Conservation (phyloP, 345 rosid species). For the Populus deltoides region DNA sequence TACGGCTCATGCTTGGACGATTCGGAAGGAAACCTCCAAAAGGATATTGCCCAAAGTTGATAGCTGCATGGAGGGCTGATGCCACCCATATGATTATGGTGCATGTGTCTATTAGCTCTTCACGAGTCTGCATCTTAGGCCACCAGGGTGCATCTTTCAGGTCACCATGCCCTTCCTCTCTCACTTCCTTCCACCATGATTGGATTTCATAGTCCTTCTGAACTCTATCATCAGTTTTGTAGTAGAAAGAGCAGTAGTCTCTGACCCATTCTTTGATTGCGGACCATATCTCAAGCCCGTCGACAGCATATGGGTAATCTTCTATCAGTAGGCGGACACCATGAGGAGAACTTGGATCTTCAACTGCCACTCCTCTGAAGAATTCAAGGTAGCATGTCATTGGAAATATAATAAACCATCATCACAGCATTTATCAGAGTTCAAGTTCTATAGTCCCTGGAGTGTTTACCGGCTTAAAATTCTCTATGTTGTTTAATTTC, state of each 20-base stretch:
- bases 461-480: background rate
- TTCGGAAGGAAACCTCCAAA: conserved; percentile 46
- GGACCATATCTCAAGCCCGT: conserved; percentile 48
- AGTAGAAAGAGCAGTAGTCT: conserved; percentile 40
- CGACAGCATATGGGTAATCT: conserved; percentile 49
- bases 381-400: background rate
- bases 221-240: conserved; percentile 27
- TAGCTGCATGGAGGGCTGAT: conserved; percentile 46
- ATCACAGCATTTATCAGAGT: too few relatives aligned
- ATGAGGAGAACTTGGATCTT: conserved; percentile 26
- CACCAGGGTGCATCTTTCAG: conserved; percentile 41
- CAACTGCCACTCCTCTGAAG: conserved; percentile 44
- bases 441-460: background rate
- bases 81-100: conserved; percentile 44
- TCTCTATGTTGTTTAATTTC: background rate
- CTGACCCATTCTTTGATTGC: conserved; percentile 44
- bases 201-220: conserved; percentile 37
- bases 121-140: conserved; percentile 38
- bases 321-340: conserved; percentile 34
- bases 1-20: conserved; percentile 43
- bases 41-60: conserved; percentile 47
- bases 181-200: conserved; percentile 46
- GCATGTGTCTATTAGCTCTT: conserved; percentile 34
- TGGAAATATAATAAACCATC: background rate
- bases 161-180: conserved; percentile 43